Percentiles rank a stretch among this genome's conserved stretches.
Evolutionary conservation across 371 early-diverging fungal species (phyloP).

Genomic region (Apophysomyces elegans): DNA sequence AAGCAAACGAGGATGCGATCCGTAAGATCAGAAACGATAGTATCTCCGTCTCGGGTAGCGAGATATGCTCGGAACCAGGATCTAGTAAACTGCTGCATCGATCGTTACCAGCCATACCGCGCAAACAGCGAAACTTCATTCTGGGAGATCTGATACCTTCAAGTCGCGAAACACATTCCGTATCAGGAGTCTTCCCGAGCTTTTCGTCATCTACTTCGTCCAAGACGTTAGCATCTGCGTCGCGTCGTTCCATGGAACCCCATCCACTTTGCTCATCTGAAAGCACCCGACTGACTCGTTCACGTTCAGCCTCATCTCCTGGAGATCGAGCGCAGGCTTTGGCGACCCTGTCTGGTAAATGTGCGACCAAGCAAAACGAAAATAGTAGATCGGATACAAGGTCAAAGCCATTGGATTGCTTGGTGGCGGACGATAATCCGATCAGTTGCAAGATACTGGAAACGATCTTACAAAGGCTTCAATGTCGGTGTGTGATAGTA

Average conservation of each 20-base stretch:
- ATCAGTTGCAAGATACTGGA: conserved; percentile 88
- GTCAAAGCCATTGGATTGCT: conserved; percentile 45
- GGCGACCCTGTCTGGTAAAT: neutral
- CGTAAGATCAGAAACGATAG: conserved; percentile 66
- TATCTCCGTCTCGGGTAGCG: conserved; percentile 22
- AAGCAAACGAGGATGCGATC: conserved; percentile 85
- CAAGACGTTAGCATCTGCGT: neutral
- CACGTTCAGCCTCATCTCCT: conserved; percentile 24
- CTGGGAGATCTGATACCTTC: conserved; percentile 13
- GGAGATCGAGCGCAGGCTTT: conserved; percentile 14
- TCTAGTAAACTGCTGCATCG: conserved; percentile 8
- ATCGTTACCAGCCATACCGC: conserved; percentile 23
- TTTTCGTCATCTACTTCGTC: conserved; percentile 22
- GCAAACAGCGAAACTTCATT: conserved; percentile 27
- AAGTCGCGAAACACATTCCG: conserved; percentile 1
- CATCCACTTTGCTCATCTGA: conserved; percentile 14
- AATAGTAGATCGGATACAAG: neutral
- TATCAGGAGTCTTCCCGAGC: conserved; percentile 20
- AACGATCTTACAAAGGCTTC: conserved; percentile 73
- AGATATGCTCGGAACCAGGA: neutral
- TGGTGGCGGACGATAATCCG: conserved; percentile 92
- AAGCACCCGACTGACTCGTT: neutral
- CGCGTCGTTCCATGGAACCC: conserved; percentile 24
- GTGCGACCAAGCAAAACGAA: conserved; percentile 1
- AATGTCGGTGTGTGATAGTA: conserved; percentile 81